These are phyloP conservation scores for Cercospora brassicicola DNA, from an alignment of 2,329 filamentous ascomycete species.

Conservation along the genomic window DNA sequence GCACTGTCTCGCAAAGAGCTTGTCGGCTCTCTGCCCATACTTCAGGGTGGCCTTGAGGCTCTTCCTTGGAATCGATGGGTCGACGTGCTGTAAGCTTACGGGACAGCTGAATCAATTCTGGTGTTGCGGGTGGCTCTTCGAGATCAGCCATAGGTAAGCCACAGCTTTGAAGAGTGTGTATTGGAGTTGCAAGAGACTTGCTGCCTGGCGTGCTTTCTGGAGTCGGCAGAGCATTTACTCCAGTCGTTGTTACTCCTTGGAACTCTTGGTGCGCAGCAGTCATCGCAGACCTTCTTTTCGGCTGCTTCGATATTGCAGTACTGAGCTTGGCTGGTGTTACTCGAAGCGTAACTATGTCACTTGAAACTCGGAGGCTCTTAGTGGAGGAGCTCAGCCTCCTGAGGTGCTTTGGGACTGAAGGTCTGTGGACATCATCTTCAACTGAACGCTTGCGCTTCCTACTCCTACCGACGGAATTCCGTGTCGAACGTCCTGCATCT, in stretches of 20 bases:
- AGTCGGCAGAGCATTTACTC: background rate
- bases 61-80: conserved; percentile 35
- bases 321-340: background rate
- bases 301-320: background rate
- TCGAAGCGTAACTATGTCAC: background rate
- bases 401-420: background rate
- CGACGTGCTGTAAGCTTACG: conserved; percentile 30
- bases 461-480: background rate
- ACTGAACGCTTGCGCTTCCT: background rate
- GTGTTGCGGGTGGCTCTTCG: background rate
- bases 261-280: background rate
- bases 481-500: background rate
- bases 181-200: background rate
- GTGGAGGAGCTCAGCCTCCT: background rate
- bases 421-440: background rate
- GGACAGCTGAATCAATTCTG: conserved; percentile 25
- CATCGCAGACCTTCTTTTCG: background rate
- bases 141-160: background rate
- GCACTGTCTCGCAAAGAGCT: conserved; percentile 63
- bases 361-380: background rate
- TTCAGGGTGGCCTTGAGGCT: conserved; percentile 44
- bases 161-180: background rate
- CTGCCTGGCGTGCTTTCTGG: background rate
- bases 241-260: background rate
- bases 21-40: conserved; percentile 61